Evolutionary conservation across 2,329 filamentous ascomycete species (phyloP).

Genomic region (Ilyonectria destructans): DNA sequence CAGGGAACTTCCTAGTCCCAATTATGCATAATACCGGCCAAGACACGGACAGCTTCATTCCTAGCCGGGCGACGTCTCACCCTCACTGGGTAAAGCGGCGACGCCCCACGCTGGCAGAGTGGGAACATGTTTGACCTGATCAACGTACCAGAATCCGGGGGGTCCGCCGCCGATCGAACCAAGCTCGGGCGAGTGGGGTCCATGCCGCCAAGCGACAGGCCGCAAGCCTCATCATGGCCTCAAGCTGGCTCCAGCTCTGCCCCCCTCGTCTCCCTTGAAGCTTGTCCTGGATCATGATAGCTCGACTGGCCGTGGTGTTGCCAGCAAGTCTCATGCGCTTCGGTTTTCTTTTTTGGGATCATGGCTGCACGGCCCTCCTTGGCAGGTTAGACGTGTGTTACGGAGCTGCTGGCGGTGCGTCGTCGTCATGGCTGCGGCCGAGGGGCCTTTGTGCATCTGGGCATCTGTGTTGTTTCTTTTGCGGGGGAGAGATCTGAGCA

Average conservation of each 20-base stretch:
- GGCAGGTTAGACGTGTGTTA: background rate
- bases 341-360: constrained; percentile 19
- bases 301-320: constrained; percentile 10
- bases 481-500: constrained; percentile 8
- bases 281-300: constrained; percentile 9
- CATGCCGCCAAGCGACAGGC: constrained; percentile 29
- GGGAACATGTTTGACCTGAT: constrained; percentile 42
- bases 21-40: constrained; percentile 26
- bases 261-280: background rate
- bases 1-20: constrained; percentile 1
- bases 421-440: background rate
- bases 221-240: constrained; percentile 35
- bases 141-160: constrained; percentile 47
- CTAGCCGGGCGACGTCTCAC: background rate
- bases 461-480: constrained; percentile 9
- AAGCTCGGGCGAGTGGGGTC: constrained; percentile 40
- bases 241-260: constrained; percentile 4
- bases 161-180: constrained; percentile 42
- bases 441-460: constrained; percentile 8
- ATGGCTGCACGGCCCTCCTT: constrained; percentile 1
- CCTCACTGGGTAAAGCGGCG: constrained; percentile 21
- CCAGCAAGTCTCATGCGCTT: constrained; percentile 23
- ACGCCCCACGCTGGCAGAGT: constrained; percentile 20
- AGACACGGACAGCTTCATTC: background rate
- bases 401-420: constrained; percentile 7